These are phyloP conservation scores for Umbelopsis sp. DNA, from an alignment of 192 early-diverging fungal genomes.

Conservation along the genomic window DNA sequence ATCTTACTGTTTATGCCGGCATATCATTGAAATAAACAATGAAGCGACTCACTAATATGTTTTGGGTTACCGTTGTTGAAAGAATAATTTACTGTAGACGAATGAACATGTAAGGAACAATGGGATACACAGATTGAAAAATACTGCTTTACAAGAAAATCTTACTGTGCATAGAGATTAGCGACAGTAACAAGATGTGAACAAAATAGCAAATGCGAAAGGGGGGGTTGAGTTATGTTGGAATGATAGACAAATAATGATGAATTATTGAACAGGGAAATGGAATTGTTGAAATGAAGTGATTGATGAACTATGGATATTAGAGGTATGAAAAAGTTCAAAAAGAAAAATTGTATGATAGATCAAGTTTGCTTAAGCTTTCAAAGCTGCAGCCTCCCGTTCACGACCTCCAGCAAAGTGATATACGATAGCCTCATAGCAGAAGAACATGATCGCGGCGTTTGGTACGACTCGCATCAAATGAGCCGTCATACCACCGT, in stretches of 20 bases:
- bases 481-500: constrained; percentile 95
- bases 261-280: constrained; percentile 21
- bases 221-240: background rate
- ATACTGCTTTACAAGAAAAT: background rate
- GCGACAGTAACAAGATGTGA: constrained; percentile 10
- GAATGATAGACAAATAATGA: constrained; percentile 1
- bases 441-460: constrained; percentile 92
- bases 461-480: constrained; percentile 94
- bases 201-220: constrained; percentile 18
- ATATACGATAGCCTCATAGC: constrained; percentile 76
- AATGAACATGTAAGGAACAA: no score
- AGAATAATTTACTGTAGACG: no score
- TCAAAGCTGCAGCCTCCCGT: constrained; percentile 1
- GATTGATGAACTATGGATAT: background rate
- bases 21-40: no score
- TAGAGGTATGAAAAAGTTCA: background rate
- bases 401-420: constrained; percentile 39
- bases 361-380: background rate
- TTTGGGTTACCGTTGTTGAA: no score
- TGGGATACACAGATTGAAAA: background rate
- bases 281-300: constrained; percentile 11
- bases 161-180: background rate
- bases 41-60: no score
- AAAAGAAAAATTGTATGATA: background rate
- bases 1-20: no score